Conservation (phyloP, 208 protist genomes). For the Crithidia mellificae region DNA sequence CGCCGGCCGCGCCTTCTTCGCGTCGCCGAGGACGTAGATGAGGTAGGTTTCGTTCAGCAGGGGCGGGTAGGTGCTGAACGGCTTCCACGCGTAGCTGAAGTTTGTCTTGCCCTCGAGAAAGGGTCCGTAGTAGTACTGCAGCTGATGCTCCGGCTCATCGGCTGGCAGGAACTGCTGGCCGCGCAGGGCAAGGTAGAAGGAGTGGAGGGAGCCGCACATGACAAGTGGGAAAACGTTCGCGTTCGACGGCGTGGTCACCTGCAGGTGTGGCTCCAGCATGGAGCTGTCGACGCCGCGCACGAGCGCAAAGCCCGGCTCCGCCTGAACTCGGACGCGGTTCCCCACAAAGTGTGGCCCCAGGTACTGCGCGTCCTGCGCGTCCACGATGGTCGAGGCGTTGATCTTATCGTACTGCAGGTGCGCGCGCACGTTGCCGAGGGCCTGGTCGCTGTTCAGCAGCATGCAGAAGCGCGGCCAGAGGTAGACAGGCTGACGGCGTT, state of each 20-base stretch:
- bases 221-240: constrained; percentile 49
- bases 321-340: constrained; percentile 37
- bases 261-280: constrained; percentile 57
- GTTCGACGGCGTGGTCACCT: constrained; percentile 34
- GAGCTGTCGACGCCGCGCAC: constrained; percentile 55
- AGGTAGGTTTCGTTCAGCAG: constrained; percentile 65
- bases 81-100: constrained; percentile 75
- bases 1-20: constrained; percentile 26
- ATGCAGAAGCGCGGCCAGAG: constrained; percentile 74
- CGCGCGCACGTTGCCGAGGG: constrained; percentile 19
- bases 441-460: constrained; percentile 31
- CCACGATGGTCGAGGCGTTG: constrained; percentile 26
- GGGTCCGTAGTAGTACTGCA: constrained; percentile 78
- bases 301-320: constrained; percentile 42
- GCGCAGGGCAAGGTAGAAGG: constrained; percentile 61
- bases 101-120: constrained; percentile 30
- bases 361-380: neutral
- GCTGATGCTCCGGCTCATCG: constrained; percentile 70
- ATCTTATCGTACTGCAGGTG: constrained; percentile 66
- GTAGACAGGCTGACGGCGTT: constrained; percentile 13
- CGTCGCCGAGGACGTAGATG: constrained; percentile 52
- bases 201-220: constrained; percentile 71
- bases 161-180: constrained; percentile 37
- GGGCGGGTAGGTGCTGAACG: constrained; percentile 50
- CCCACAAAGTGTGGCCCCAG: constrained; percentile 18